Percentiles rank a stretch among this genome's conserved stretches.
Evolutionary conservation across 495 filamentous ascomycete species (phyloP).

Genomic region (Penicillium roqueforti): DNA sequence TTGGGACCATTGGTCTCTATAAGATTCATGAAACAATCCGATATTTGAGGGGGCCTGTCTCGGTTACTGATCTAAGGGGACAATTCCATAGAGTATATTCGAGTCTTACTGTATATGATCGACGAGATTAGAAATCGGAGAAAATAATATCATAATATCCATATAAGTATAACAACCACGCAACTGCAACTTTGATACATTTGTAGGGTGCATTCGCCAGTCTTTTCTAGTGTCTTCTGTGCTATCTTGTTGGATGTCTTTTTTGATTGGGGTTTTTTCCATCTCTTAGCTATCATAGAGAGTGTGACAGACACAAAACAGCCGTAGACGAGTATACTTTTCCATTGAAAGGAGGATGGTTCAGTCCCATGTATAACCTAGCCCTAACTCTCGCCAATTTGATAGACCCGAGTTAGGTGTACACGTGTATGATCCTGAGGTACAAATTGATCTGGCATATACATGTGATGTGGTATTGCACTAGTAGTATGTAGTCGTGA

Average conservation of each 20-base stretch:
- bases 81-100: too few species aligned
- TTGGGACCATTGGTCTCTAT: background rate
- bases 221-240: background rate
- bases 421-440: background rate
- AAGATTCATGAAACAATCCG: too few species aligned
- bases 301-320: background rate
- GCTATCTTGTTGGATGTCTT: background rate
- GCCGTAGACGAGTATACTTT: background rate
- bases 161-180: background rate
- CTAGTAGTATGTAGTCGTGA: background rate
- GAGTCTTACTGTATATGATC: background rate
- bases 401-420: background rate
- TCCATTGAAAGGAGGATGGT: background rate
- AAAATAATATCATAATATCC: background rate
- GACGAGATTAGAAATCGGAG: background rate
- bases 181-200: background rate
- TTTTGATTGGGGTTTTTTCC: background rate
- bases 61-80: too few species aligned
- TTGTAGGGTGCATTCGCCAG: background rate
- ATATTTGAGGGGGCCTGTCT: too few species aligned
- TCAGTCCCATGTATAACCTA: background rate
- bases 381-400: background rate
- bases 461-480: background rate
- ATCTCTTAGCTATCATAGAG: background rate
- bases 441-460: background rate